Conservation (phyloP, 2,329 filamentous ascomycete genomes). For the Malbranchea zuffiana region DNA sequence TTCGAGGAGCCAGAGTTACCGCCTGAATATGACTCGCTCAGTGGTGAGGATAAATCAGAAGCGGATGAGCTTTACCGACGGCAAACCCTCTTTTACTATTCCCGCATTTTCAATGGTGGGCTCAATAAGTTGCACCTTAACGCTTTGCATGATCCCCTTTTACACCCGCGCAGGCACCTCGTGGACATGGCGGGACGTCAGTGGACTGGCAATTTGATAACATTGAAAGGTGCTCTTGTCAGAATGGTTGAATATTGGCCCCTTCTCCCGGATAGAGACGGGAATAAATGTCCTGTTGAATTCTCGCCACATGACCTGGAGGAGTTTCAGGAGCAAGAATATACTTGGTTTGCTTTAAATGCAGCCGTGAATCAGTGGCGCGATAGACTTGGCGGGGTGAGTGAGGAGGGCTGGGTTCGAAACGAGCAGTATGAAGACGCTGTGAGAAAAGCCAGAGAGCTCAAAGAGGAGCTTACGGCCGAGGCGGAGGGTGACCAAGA, state of each 20-base stretch:
- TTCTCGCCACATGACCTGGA: constrained; percentile 10
- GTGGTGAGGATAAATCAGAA: constrained; percentile 9
- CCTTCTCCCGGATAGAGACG: constrained; percentile 8
- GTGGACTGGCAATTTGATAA: constrained; percentile 11
- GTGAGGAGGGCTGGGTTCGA: constrained; percentile 14
- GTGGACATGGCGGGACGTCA: constrained; percentile 10
- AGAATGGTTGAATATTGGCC: constrained; percentile 12
- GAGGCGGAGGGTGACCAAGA: constrained; percentile 12
- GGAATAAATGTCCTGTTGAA: constrained; percentile 10
- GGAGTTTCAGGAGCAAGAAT: constrained; percentile 9
- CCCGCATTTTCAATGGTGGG: constrained; percentile 10
- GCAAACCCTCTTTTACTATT: constrained; percentile 8
- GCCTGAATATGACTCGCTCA: constrained; percentile 9
- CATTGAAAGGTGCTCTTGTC: constrained; percentile 10
- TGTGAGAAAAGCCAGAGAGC: constrained; percentile 6
- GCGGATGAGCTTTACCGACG: constrained; percentile 14
- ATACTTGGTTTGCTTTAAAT: constrained; percentile 13
- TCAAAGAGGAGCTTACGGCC: constrained; percentile 8
- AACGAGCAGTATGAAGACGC: constrained; percentile 11
- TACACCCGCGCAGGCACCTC: constrained; percentile 9
- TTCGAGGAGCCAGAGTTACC: constrained; percentile 9
- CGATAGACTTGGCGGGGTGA: constrained; percentile 9
- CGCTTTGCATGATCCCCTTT: constrained; percentile 9
- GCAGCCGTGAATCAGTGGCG: constrained; percentile 11
- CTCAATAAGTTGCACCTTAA: constrained; percentile 11